Evolutionary conservation across 176 grass and related monocot genomes (phyloP).

Genomic region (Carex myosuroides): DNA sequence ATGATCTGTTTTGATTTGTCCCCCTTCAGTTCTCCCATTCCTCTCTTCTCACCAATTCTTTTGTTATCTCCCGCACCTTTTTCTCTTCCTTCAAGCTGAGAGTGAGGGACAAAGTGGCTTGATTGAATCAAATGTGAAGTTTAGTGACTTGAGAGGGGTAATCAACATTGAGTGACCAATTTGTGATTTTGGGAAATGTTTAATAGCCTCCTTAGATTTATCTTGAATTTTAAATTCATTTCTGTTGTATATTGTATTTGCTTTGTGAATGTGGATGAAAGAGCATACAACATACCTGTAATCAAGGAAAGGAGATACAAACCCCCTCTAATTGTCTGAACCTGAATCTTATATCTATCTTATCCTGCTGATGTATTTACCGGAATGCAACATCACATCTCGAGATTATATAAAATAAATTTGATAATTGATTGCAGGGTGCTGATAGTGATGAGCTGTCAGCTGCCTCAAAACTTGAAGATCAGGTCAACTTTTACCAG

Average conservation of each 20-base stretch:
- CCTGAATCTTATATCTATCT: not conserved
- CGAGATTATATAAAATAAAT: not conserved
- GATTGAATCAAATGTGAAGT: not conserved
- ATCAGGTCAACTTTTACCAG: slow-evolving; percentile 82
- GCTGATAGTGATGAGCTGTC: slow-evolving; percentile 58
- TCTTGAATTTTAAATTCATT: not conserved
- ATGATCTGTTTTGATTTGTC: not conserved
- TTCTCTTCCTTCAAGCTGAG: not conserved
- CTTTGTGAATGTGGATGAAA: not conserved
- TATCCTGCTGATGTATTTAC: not conserved
- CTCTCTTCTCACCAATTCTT: not conserved
- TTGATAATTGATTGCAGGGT: slow-evolving; percentile 41
- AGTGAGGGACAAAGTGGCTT: not conserved
- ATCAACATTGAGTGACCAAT: not conserved
- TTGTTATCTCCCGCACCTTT: not conserved
- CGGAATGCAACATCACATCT: not conserved
- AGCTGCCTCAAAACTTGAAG: slow-evolving; percentile 80
- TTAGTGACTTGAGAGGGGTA: not conserved
- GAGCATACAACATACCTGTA: not conserved
- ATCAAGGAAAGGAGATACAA: not conserved
- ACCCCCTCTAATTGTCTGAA: not conserved
- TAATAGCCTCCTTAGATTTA: not conserved
- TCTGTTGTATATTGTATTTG: not conserved
- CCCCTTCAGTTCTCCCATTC: not conserved
- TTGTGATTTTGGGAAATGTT: not conserved